Percentiles rank a stretch among this genome's conserved stretches.
Conservation (phyloP, 208 protist species). For the Leishmania braziliensis region DNA sequence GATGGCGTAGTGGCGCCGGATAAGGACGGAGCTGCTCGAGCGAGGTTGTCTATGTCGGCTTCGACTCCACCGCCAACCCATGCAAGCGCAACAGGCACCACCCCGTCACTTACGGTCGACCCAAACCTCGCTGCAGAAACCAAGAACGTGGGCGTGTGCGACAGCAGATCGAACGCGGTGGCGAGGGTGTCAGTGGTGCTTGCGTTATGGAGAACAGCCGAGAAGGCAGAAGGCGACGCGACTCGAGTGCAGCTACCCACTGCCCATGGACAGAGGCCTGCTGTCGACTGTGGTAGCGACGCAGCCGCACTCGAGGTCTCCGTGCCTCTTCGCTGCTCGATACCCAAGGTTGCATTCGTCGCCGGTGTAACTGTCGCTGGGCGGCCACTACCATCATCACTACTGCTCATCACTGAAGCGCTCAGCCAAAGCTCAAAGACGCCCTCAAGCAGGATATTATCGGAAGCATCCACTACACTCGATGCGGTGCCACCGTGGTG, state of each 20-base stretch:
- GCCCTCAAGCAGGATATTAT: constrained; percentile 6
- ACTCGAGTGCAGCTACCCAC: not conserved
- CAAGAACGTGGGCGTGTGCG: constrained; percentile 8
- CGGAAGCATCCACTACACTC: not conserved
- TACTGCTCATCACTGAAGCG: not conserved
- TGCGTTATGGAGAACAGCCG: not conserved
- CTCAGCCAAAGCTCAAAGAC: constrained; percentile 13
- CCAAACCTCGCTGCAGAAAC: not conserved
- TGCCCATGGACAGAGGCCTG: not conserved
- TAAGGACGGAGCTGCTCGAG: not conserved
- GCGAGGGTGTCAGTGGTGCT: constrained; percentile 7
- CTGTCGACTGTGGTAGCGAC: not conserved
- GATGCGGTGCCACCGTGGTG: not conserved
- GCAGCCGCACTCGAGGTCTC: not conserved
- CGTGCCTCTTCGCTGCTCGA: not conserved
- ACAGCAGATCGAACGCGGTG: constrained; percentile 16
- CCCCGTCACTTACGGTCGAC: not conserved
- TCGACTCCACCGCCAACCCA: constrained; percentile 9
- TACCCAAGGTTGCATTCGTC: not conserved
- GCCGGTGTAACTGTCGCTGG: not conserved
- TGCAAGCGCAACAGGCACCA: constrained; percentile 15
- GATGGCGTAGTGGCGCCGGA: not conserved
- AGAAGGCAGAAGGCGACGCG: constrained; percentile 8
- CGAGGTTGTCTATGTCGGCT: no score
- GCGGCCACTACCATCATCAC: not conserved